Base-by-base conservation (phyloP, 2,329 filamentous ascomycete species). In the Pestalotiopsis sp. region DNA sequence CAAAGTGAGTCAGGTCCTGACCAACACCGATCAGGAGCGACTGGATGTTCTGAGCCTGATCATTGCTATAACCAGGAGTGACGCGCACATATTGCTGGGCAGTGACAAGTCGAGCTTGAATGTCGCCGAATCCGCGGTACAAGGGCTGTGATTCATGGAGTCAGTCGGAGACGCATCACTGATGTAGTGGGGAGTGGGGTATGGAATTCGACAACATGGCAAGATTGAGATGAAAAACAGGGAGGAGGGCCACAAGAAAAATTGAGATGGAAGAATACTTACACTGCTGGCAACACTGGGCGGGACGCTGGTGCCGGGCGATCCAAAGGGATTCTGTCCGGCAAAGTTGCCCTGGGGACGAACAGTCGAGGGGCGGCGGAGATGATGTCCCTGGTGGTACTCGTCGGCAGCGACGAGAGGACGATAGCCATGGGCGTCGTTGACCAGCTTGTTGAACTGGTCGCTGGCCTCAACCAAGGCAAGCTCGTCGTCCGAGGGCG, bases 381-480 rank as follows among this genome's bases (percentile, higher is more conserved):
- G 31, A 38, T 63, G 58, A 13, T 59, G 52, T n/a, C 52, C 67
- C 14, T 56, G 38, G 3, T 68, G 61, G 38, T 59, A 36, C 14
- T 41, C 31, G 39, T 45, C 52, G 36, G 41, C 20, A 31, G 62
- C 23, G 12, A 39, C 67, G 11, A n/a, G 14, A 20, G 49, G 67
- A 12, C 49, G 61, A 49, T 61, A 45, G 20, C 31, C 56, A 7
- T 36, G 31, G 20, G 49, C n/a, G 9, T 67, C 65, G 20, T 67
- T 49, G n/a, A 23, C 23, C n/a, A 62, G 39, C n/a, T 52, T 36
- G 39, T 67, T 49, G 58, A 70, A 70, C 41, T 61, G 20, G 4
- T 57, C 36, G 59, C 69, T 69, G 23, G 73, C 73, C 52, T 70
- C 70, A n/a, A 74, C 71, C 12, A 76, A 70, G 6, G 73, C 74